Conservation (phyloP, 2,329 filamentous ascomycete genomes). For the Microascus cirrosus region DNA sequence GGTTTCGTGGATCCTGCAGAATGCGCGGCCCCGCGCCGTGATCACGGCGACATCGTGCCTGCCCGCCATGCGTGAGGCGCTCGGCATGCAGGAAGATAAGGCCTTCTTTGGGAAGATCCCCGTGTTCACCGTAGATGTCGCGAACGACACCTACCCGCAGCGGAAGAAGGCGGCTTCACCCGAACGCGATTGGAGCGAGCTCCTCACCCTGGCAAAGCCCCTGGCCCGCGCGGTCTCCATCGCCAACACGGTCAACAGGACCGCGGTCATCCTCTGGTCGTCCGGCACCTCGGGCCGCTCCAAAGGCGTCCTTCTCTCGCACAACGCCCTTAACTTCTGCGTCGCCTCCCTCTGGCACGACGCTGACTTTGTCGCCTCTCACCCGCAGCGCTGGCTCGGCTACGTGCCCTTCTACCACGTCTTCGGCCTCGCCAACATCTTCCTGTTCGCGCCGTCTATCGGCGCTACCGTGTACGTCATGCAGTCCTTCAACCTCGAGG, state of each 20-base stretch:
- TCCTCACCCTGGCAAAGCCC: conserved; percentile 44
- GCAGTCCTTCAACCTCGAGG: conserved; percentile 56
- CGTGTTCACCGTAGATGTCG: conserved; percentile 41
- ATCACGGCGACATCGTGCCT: conserved; percentile 21
- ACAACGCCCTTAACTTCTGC: conserved; percentile 53
- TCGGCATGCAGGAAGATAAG: conserved; percentile 19
- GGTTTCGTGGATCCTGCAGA: conserved; percentile 27
- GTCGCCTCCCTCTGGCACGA: conserved; percentile 36
- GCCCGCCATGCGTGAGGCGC: conserved; percentile 19
- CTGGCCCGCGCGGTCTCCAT: conserved; percentile 24
- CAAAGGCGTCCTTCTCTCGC: conserved; percentile 64
- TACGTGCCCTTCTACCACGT: conserved; percentile 64
- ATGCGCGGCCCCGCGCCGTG: conserved; percentile 23
- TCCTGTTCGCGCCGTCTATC: conserved; percentile 41
- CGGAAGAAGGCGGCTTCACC: not conserved
- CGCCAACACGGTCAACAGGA: conserved; percentile 50
- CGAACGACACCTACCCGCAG: conserved; percentile 20
- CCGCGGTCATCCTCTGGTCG: conserved; percentile 32
- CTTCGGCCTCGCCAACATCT: conserved; percentile 45
- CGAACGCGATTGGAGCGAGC: conserved; percentile 40
- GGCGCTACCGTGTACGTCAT: conserved; percentile 56
- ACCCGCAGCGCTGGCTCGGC: conserved; percentile 38
- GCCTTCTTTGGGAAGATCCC: conserved; percentile 34
- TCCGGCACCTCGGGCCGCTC: conserved; percentile 62
- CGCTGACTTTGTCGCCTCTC: conserved; percentile 26